Evolutionary conservation across 2,329 filamentous ascomycete genomes (phyloP), one percentile per base, ranked within the genome.

Genomic region (Penicillium verrucosum): DNA sequence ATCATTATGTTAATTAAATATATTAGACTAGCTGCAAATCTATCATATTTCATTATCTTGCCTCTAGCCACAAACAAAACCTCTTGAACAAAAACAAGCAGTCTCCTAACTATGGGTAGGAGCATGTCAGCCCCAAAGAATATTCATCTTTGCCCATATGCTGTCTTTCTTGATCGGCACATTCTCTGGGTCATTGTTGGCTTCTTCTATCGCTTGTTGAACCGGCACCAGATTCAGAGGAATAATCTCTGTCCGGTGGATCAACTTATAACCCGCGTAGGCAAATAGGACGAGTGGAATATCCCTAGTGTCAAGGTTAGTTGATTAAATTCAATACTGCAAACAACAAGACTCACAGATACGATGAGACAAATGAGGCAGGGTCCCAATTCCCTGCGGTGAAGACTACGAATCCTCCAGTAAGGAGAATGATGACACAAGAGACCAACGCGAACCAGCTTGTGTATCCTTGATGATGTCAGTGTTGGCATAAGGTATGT

Each of bases 401-500:
- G 57, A 88, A 88, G 4, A 84, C 82, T 2, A 76, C 38, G 62
- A 91, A 91, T 0, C 88, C 88, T 37, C 85, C 83, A 4, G 89
- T 91, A 40, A 91, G 77, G 4, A 92, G 74, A 58, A 90, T 86
- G 40, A 88, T 71, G 29, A 85, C 75, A 66, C 81, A 84, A 60
- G 86, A 82, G 58, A 78, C 68, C 5, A 92, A 76, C 0, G 84
- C 82, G 9, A 76, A 72, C 62, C 80, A 86, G 0, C 89, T 89
- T 12, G 80, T 82, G 61, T 85, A 86, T 12, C 79, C 82, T 85
- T 53, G 8, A 9, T n/a, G 9, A 8, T 9, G 51, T 60, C 25
- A 65, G 47, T 41, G 25, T 12, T 11, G 10, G 18, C 18, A 18
- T 18, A 18, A 18, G 2, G 25, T 32, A 2, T n/a, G 2, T 18